Evolutionary conservation across 192 early-diverging fungal genomes (phyloP), one percentile per base, ranked within the genome.

Genomic region (Mortierella antarctica): DNA sequence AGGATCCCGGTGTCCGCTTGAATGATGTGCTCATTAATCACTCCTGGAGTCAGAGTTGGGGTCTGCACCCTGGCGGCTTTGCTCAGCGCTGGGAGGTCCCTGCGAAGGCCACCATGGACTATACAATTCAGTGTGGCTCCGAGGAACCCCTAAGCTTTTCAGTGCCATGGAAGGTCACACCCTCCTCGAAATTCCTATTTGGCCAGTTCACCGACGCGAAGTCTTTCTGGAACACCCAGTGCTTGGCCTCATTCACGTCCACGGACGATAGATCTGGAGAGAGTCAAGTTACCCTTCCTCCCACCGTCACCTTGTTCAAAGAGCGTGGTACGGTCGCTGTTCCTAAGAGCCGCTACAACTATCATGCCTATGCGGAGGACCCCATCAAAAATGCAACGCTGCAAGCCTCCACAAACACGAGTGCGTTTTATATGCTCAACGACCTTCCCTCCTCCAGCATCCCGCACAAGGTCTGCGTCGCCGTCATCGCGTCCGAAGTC

Each of bases 1-100:
- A 83, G 65, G 81, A 83, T 49, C 81, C 69, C 39, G 72, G 73
- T 31, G 81, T 83, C 48, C 73, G 81, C n/a, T 65, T 83, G 17
- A 75, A 74, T 47, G 64, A 75, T 49, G 68, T 73, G 41, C 59
- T 83, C 11, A 68, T 67, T 5, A 58, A 54, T n/a, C 62, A 59
- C 6, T 70, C 67, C 14, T 76, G 74, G 74, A 21, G 57, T n/a
- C 15, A 56, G 0, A 47, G 65, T 20, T 76, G 74, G 74, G 21
- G 2, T 0, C 31, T 44, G 48, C 60, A 42, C 39, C 67, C 67
- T 2, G 74, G 74, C 15, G 74, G 74, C 45, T 83, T 75, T 17
- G 65, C 67, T 31, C 12, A 21, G 23, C 81, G 81, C 15, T 63
- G 59, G 15, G 57, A 65, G 40, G 17, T 83, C 14, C 81, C 81